Evolutionary conservation across 177 flowering plant species (phyloP).

Genomic region (Vitis hybrid): DNA sequence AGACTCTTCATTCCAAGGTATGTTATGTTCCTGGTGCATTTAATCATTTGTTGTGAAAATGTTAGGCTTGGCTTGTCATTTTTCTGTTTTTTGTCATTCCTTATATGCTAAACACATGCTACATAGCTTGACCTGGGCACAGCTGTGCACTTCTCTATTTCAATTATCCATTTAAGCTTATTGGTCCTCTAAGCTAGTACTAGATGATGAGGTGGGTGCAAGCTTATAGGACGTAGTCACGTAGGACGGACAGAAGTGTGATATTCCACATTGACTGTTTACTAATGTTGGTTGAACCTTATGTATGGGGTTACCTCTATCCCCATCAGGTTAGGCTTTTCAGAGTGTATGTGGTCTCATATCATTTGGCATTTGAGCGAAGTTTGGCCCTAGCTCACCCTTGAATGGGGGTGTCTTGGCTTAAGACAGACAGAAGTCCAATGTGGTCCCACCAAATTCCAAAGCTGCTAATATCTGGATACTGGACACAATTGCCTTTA

Average conservation of each 20-base stretch:
- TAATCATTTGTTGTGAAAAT: background rate
- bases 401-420: no score
- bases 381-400: no score
- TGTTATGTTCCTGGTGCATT: background rate
- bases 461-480: background rate
- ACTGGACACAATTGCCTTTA: background rate
- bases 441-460: background rate
- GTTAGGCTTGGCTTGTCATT: background rate
- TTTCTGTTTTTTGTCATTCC: background rate
- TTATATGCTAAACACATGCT: background rate
- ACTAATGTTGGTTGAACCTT: no score
- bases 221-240: no score
- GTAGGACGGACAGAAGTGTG: no score
- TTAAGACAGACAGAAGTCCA: no score
- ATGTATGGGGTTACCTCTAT: no score
- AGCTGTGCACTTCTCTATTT: background rate
- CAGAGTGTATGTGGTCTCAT: no score
- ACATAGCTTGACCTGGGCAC: background rate
- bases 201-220: no score
- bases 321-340: no score
- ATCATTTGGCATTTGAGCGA: no score
- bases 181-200: background rate
- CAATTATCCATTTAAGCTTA: background rate
- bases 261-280: no score
- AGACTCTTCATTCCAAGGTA: constrained; percentile 45